phyloP scores from a whole-genome alignment of 495 filamentous ascomycete genomes.

The Chaetomium fimeti region DNA sequence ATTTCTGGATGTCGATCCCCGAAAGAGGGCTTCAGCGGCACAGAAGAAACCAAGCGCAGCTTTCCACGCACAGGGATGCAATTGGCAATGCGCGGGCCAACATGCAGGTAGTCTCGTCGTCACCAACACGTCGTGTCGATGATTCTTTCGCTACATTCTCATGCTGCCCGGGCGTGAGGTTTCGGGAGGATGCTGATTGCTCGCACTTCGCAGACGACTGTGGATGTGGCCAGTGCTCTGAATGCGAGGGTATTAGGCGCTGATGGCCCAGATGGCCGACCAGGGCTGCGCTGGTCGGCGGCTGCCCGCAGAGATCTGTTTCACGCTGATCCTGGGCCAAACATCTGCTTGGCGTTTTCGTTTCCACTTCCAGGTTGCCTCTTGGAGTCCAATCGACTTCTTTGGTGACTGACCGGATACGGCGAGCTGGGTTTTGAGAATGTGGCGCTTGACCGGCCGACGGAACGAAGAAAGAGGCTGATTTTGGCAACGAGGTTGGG shows the following conservation, averaged over 20 bases:
- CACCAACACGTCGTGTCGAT: not conserved
- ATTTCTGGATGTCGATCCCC: not conserved
- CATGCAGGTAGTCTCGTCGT: not conserved
- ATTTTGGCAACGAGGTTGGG: not conserved
- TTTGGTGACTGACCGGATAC: not conserved
- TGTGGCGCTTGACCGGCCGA: not conserved
- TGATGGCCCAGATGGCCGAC: not conserved
- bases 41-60: not conserved
- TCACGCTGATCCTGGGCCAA: not conserved
- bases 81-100: not conserved
- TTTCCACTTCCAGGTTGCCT: not conserved
- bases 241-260: not conserved
- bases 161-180: not conserved
- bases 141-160: not conserved
- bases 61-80: not conserved
- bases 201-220: not conserved
- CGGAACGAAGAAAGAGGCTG: not conserved
- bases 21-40: not conserved
- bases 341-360: slow-evolving; percentile 10
- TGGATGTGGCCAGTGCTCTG: slow-evolving; percentile 4
- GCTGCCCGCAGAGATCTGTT: slow-evolving; percentile 13
- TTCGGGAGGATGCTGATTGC: not conserved
- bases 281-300: not conserved
- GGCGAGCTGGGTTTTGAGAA: not conserved
- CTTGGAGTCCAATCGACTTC: not conserved